These are phyloP conservation scores for Pleurotus eryngii DNA, from an alignment of 768 basidiomycete species.

Conservation along the genomic window DNA sequence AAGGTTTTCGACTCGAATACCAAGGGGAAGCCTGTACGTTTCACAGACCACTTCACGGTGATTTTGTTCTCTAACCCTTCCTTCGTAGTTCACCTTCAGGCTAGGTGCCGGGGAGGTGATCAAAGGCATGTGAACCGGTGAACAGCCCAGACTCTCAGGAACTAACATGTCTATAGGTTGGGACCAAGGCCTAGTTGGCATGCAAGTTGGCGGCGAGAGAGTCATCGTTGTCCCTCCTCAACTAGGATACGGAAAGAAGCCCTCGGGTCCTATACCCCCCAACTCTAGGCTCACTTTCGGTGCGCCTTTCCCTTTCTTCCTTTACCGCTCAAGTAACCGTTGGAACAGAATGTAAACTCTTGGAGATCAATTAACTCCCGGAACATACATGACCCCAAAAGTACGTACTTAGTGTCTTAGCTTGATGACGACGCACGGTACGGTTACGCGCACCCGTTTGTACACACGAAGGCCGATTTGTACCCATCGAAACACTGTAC, in stretches of 20 bases:
- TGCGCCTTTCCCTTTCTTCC: slow-evolving; percentile 29
- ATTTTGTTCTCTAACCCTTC: background rate
- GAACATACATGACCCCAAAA: background rate
- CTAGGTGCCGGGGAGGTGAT: slow-evolving; percentile 91
- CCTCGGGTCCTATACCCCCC: slow-evolving; percentile 59
- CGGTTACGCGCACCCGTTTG: background rate
- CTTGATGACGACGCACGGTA: background rate
- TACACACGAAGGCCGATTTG: background rate
- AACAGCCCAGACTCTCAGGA: background rate
- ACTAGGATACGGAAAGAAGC: slow-evolving; percentile 70
- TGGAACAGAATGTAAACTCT: slow-evolving; percentile 63
- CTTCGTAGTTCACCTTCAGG: slow-evolving; percentile 63
- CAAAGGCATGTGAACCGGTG: slow-evolving; percentile 53
- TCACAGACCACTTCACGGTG: slow-evolving; percentile 1
- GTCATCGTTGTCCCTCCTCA: slow-evolving; percentile 68
- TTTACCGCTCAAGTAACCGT: background rate
- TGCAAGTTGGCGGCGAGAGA: slow-evolving; percentile 90
- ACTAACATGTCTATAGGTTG: slow-evolving; percentile 50
- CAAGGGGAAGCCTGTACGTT: slow-evolving; percentile 80
- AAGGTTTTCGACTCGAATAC: slow-evolving; percentile 78
- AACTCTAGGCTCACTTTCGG: slow-evolving; percentile 84
- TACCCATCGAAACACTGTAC: too few relatives aligned
- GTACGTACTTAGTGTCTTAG: background rate
- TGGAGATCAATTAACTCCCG: slow-evolving; percentile 55
- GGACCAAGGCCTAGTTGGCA: slow-evolving; percentile 90